These are phyloP conservation scores for Pseudogymnoascus sp. DNA, from an alignment of 2,329 filamentous ascomycete genomes.

Conservation along the genomic window DNA sequence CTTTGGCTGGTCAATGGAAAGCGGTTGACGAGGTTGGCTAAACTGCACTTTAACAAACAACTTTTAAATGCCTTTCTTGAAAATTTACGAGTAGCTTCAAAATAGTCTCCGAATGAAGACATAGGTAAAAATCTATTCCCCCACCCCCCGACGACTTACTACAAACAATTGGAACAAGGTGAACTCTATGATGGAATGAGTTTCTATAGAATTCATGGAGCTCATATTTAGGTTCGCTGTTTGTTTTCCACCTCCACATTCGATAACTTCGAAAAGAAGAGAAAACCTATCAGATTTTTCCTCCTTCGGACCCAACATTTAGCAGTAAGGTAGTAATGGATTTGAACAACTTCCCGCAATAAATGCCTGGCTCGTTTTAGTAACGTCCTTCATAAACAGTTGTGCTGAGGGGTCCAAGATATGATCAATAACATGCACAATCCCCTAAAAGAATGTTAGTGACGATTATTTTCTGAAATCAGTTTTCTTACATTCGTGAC, in stretches of 20 bases:
- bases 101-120: background rate
- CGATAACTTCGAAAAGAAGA: background rate
- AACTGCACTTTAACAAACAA: background rate
- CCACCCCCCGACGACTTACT: background rate
- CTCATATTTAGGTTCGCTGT: background rate
- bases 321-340: constrained; percentile 24
- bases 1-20: background rate
- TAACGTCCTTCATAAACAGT: constrained; percentile 22
- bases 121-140: background rate
- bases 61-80: background rate
- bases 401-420: constrained; percentile 24
- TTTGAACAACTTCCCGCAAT: constrained; percentile 27
- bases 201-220: background rate
- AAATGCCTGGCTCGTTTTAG: constrained; percentile 21
- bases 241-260: background rate
- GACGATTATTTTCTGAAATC: background rate
- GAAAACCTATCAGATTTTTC: background rate
- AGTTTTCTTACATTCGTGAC: constrained; percentile 20
- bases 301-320: background rate
- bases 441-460: constrained; percentile 15
- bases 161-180: background rate
- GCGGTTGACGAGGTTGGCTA: background rate
- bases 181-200: background rate
- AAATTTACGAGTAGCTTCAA: background rate
- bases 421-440: constrained; percentile 24